Evolutionary conservation across 148 eudicot species (phyloP), one percentile per base, ranked within the genome.

Genomic region (Pouteria glomerata): DNA sequence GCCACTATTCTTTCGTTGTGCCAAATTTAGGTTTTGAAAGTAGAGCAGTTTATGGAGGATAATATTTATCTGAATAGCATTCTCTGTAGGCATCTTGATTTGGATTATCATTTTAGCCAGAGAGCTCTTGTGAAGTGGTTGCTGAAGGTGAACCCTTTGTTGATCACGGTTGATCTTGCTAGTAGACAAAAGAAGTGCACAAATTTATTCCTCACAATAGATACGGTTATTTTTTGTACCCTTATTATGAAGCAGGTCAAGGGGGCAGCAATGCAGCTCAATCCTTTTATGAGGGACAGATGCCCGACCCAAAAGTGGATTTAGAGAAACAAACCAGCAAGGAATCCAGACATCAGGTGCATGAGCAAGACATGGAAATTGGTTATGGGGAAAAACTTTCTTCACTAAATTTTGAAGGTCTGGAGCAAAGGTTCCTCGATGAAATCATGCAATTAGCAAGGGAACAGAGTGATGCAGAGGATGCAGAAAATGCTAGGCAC

Each of bases 401-500:
- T 1, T 73, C 69, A 6, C 68, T 34, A 42, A 74, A 83, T 47
- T 76, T 83, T 39, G 87, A 88, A 60, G 80, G 68, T 68, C 81
- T 88, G 21, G 92, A 88, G 77, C 78, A 76, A 27, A 85, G 77
- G 74, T 85, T 88, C 77, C 68, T 26, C 24, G 81, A 74, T 58
- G 87, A 85, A 58, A 76, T 80, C 53, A 68, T 74, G 82, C 74
- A 76, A 66, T 61, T 88, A 59, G 69, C 68, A 23, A 88, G 82
- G 81, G 89, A 88, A 74, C 87, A 83, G 42, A 52, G 53, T 67
- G 89, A 83, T 71, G 74, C 84, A 8, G 92, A 85, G 73, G 86
- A 85, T 74, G 83, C 84, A 64, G 92, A 88, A 78, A 80, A 72
- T 80, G 77, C 80, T 62, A 74, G 89, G 72, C 92, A 88, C 76